Evolutionary conservation across 768 basidiomycete genomes (phyloP).

Genomic region (Nidularia sp.): DNA sequence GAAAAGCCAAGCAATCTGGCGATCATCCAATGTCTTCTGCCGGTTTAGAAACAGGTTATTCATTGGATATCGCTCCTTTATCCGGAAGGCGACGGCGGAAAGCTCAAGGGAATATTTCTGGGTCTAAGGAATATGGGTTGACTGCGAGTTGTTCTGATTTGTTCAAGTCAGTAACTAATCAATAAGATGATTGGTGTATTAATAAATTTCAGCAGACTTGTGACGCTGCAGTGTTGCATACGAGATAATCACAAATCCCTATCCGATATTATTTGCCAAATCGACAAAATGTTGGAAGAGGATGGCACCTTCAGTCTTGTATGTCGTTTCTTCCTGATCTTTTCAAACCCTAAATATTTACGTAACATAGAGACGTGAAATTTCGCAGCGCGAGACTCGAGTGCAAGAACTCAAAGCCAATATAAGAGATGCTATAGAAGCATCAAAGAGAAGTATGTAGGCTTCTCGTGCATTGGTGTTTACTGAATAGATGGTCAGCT

Average conservation of each 20-base stretch:
- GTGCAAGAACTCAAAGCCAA: constrained; percentile 46
- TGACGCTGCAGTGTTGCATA: constrained; percentile 48
- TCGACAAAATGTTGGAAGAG: constrained; percentile 34
- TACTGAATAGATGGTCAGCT: constrained; percentile 15
- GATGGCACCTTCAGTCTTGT: too few relatives aligned
- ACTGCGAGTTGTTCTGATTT: constrained; percentile 68
- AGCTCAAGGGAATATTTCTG: constrained; percentile 6
- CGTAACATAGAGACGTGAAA: constrained; percentile 56
- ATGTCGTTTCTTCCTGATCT: background rate
- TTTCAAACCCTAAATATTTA: background rate
- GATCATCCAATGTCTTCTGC: constrained; percentile 7
- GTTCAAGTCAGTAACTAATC: constrained; percentile 48
- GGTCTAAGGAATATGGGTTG: constrained; percentile 15
- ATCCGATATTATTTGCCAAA: constrained; percentile 39
- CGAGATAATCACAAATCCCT: constrained; percentile 47
- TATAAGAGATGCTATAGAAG: constrained; percentile 34
- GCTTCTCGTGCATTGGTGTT: background rate
- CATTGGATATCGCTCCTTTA: constrained; percentile 11
- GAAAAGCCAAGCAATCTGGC: constrained; percentile 31
- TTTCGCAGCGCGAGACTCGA: constrained; percentile 58
- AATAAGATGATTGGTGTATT: constrained; percentile 1
- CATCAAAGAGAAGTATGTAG: constrained; percentile 42
- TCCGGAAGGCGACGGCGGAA: constrained; percentile 29
- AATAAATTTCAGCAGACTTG: constrained; percentile 33
- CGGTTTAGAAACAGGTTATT: constrained; percentile 5